Conservation (phyloP, 2,329 filamentous ascomycete species). For the Ophiocordyceps camponoti-leonardi region DNA sequence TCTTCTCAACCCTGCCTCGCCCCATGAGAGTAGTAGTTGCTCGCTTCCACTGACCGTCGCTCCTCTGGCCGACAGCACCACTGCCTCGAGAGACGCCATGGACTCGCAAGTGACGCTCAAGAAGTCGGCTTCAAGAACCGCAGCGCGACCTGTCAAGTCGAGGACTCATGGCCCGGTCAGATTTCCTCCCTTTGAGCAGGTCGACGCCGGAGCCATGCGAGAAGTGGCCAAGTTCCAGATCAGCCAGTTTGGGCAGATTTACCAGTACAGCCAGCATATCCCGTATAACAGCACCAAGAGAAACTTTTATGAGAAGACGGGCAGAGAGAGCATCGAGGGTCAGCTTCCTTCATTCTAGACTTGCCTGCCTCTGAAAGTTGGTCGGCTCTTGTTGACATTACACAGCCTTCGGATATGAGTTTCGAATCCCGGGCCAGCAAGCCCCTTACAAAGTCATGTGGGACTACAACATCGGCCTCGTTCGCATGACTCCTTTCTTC, state of each 20-base stretch:
- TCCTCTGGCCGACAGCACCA: neutral
- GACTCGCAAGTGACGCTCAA: neutral
- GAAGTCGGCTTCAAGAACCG: constrained; percentile 23
- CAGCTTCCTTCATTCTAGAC: constrained; percentile 8
- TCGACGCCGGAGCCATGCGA: constrained; percentile 36
- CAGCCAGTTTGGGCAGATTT: constrained; percentile 45
- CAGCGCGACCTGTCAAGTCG: constrained; percentile 28
- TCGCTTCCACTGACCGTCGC: constrained; percentile 21
- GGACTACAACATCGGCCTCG: constrained; percentile 91
- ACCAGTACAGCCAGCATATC: constrained; percentile 53
- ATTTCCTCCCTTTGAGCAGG: constrained; percentile 56
- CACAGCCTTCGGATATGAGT: constrained; percentile 70
- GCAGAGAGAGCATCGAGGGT: constrained; percentile 81
- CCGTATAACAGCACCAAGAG: constrained; percentile 95
- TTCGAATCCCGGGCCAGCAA: constrained; percentile 50
- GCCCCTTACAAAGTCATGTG: constrained; percentile 69
- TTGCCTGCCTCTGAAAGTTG: neutral
- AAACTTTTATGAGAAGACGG: constrained; percentile 70
- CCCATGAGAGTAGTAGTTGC: constrained; percentile 17
- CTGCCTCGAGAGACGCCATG: constrained; percentile 9
- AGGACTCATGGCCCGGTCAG: constrained; percentile 50
- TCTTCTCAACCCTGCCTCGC: constrained; percentile 45
- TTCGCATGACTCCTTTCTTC: constrained; percentile 89
- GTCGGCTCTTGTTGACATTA: neutral
- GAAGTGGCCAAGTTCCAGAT: constrained; percentile 49